Evolutionary conservation across 805 yeast genomes (phyloP).

Genomic region (Jamesozyma rosinii): DNA sequence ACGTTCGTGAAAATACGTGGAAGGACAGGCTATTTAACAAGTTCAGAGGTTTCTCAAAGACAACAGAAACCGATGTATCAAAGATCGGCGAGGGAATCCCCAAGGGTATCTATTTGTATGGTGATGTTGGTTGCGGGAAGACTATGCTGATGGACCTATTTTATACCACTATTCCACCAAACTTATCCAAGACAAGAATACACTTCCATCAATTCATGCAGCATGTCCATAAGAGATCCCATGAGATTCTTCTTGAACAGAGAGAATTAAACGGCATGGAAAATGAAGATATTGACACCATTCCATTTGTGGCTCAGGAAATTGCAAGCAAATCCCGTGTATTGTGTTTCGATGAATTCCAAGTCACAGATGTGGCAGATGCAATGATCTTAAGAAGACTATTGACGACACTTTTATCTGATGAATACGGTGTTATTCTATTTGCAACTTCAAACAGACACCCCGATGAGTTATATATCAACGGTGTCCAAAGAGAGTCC

Average conservation of each 20-base stretch:
- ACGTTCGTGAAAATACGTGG: slow-evolving; percentile 34
- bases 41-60: slow-evolving; percentile 4
- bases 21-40: slow-evolving; percentile 33
- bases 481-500: slow-evolving; percentile 87
- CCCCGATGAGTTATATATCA: slow-evolving; percentile 85
- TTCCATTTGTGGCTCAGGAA: slow-evolving; percentile 76
- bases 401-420: slow-evolving; percentile 53
- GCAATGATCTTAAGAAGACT: slow-evolving; percentile 88
- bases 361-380: slow-evolving; percentile 96
- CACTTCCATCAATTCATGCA: slow-evolving; percentile 99
- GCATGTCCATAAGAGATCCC: slow-evolving; percentile 76
- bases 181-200: slow-evolving; percentile 67
- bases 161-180: slow-evolving; percentile 70
- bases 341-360: slow-evolving; percentile 92
- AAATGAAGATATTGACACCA: slow-evolving; percentile 46
- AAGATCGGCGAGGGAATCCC: slow-evolving; percentile 40
- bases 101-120: slow-evolving; percentile 82
- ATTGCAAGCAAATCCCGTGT: slow-evolving; percentile 69
- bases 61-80: slow-evolving; percentile 4
- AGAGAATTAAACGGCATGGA: slow-evolving; percentile 7
- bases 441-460: slow-evolving; percentile 94
- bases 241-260: slow-evolving; percentile 57
- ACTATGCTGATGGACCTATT: slow-evolving; percentile 97
- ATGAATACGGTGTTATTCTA: slow-evolving; percentile 72
- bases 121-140: slow-evolving; percentile 98